phyloP scores from a whole-genome alignment of 2,329 filamentous ascomycete species.

The Alternaria sp. region DNA sequence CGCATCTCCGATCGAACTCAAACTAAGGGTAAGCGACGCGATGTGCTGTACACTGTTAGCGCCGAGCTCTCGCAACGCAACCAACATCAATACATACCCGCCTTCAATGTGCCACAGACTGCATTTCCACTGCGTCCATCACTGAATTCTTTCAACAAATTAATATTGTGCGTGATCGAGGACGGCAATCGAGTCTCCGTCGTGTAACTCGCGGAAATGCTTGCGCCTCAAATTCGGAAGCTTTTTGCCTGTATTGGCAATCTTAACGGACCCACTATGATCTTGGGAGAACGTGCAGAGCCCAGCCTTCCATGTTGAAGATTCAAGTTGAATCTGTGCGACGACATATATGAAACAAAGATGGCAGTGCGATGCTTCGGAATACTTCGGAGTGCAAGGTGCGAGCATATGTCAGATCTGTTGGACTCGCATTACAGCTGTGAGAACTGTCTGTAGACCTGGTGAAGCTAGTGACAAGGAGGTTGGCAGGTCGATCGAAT shows the following conservation, averaged over 20 bases:
- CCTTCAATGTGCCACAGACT: not conserved
- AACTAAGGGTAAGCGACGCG: not conserved
- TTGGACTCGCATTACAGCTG: not conserved
- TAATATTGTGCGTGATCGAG: not conserved
- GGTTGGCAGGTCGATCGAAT: conserved; percentile 7
- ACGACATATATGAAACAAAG: not conserved
- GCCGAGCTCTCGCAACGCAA: not conserved
- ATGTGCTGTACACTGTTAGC: not conserved
- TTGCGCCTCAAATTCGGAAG: conserved; percentile 6
- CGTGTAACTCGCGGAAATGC: conserved; percentile 16
- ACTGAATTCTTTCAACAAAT: not conserved
- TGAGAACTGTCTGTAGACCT: conserved; percentile 2
- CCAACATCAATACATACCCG: not conserved
- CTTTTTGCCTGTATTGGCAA: conserved; percentile 26
- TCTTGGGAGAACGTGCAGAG: conserved; percentile 9
- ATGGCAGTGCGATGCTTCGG: not conserved
- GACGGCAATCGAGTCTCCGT: not conserved
- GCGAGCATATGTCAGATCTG: not conserved
- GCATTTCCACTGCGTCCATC: not conserved
- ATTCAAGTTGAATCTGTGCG: conserved; percentile 4
- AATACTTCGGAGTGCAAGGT: not conserved
- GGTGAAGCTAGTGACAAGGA: conserved; percentile 12
- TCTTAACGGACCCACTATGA: conserved; percentile 21
- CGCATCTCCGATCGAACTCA: conserved; percentile 4
- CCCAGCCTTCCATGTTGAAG: conserved; percentile 1